phyloP scores from a whole-genome alignment of 1,139 yeast genomes.

The Blastobotrys raffinosifermentans region DNA sequence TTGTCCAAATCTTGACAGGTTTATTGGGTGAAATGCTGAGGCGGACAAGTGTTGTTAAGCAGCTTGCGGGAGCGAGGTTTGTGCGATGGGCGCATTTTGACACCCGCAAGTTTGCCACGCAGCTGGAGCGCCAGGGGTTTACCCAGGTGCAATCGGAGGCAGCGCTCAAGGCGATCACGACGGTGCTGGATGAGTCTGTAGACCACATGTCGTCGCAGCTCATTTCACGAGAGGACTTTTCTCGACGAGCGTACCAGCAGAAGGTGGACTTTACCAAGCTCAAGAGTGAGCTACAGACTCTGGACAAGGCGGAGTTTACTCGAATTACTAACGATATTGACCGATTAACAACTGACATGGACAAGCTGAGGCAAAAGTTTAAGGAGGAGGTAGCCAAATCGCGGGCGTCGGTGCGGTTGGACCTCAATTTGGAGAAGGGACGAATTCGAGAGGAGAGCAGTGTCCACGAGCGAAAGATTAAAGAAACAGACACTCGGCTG shows the following conservation, averaged over 20 bases:
- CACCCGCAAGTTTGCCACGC: conserved; percentile 68
- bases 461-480: conserved; percentile 85
- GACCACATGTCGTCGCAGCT: conserved; percentile 66
- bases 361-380: conserved; percentile 74
- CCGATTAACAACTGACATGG: conserved; percentile 73
- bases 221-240: conserved; percentile 74
- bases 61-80: conserved; percentile 1
- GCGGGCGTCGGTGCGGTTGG: conserved; percentile 85
- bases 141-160: conserved; percentile 71
- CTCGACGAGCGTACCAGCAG: conserved; percentile 87
- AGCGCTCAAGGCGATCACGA: conserved; percentile 67
- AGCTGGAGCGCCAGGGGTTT: conserved; percentile 67
- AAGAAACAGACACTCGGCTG: conserved; percentile 89
- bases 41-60: no score
- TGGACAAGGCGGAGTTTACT: conserved; percentile 82
- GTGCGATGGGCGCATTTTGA: conserved; percentile 46
- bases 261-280: conserved; percentile 94
- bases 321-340: conserved; percentile 84
- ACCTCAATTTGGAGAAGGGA: conserved; percentile 88
- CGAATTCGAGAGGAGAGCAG: conserved; percentile 91
- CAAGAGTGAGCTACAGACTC: conserved; percentile 81
- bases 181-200: conserved; percentile 79
- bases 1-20: no score
- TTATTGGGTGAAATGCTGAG: no score
- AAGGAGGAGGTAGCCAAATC: conserved; percentile 90